Percentiles rank a stretch among this genome's conserved stretches.
phyloP scores from a whole-genome alignment of 441 rosid species.

The Gossypium schwendimanii region DNA sequence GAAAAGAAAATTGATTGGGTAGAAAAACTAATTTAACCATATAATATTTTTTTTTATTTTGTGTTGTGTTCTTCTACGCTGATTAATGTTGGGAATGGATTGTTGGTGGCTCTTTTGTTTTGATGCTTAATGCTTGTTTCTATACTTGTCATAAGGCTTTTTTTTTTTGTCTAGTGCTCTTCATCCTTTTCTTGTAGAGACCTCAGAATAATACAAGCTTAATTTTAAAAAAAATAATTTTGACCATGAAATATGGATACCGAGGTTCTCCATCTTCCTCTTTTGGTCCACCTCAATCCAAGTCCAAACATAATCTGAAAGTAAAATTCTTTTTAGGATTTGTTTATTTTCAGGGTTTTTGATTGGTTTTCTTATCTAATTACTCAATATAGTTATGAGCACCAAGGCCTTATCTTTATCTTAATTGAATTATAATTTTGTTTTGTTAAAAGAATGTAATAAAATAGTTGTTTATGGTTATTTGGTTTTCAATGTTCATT shows the following conservation, averaged over 20 bases:
- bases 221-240: background rate
- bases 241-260: slow-evolving; percentile 72
- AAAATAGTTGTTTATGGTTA: background rate
- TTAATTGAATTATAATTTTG: background rate
- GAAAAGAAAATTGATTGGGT: too few species aligned
- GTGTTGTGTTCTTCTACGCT: too few species aligned
- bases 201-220: background rate
- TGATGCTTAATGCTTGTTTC: too few species aligned
- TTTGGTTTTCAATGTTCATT: background rate
- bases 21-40: too few species aligned
- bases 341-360: slow-evolving; percentile 5
- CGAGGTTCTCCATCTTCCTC: slow-evolving; percentile 58
- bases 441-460: background rate
- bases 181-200: background rate
- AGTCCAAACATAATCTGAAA: slow-evolving; percentile 59
- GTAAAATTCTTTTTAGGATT: slow-evolving; percentile 21
- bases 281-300: slow-evolving; percentile 59
- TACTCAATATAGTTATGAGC: slow-evolving; percentile 1
- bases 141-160: too few species aligned
- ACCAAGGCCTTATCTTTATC: too few species aligned
- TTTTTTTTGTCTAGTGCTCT: too few species aligned
- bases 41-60: too few species aligned
- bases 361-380: background rate
- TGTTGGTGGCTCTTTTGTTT: too few species aligned
- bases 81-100: too few species aligned